phyloP scores from a whole-genome alignment of 768 basidiomycete species.

The Suillus subluteus region DNA sequence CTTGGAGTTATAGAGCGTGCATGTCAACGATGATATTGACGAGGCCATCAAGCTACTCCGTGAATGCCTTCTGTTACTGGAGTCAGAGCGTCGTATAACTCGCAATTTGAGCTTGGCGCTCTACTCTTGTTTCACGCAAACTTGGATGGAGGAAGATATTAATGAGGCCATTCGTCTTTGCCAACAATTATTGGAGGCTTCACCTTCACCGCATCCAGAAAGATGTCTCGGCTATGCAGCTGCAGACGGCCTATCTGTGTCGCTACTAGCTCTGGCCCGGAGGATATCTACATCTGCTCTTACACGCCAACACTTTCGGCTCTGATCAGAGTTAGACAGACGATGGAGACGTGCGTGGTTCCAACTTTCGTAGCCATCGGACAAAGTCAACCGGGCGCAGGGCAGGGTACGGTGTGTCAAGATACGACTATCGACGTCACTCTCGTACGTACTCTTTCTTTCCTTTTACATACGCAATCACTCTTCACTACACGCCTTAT shows the following conservation, averaged over 20 bases:
- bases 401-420: background rate
- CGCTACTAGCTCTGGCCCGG: constrained; percentile 17
- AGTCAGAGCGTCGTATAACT: constrained; percentile 3
- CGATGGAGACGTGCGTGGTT: background rate
- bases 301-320: constrained; percentile 16
- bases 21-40: constrained; percentile 20
- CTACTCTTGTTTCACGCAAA: constrained; percentile 15
- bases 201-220: background rate
- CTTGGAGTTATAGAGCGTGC: background rate
- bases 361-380: constrained; percentile 9
- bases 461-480: too few species aligned
- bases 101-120: constrained; percentile 22
- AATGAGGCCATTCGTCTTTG: constrained; percentile 23
- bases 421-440: too few species aligned
- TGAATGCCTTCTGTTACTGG: constrained; percentile 12
- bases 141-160: constrained; percentile 18
- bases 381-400: constrained; percentile 6
- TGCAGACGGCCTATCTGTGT: constrained; percentile 22
- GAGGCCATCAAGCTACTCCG: constrained; percentile 20
- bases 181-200: constrained; percentile 7
- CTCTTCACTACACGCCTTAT: too few species aligned
- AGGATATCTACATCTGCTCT: constrained; percentile 15
- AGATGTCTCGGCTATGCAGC: background rate
- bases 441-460: too few species aligned
- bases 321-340: constrained; percentile 13